These are phyloP conservation scores for Staphylotrichum longicolle DNA, from an alignment of 495 filamentous ascomycete genomes.

Conservation along the genomic window DNA sequence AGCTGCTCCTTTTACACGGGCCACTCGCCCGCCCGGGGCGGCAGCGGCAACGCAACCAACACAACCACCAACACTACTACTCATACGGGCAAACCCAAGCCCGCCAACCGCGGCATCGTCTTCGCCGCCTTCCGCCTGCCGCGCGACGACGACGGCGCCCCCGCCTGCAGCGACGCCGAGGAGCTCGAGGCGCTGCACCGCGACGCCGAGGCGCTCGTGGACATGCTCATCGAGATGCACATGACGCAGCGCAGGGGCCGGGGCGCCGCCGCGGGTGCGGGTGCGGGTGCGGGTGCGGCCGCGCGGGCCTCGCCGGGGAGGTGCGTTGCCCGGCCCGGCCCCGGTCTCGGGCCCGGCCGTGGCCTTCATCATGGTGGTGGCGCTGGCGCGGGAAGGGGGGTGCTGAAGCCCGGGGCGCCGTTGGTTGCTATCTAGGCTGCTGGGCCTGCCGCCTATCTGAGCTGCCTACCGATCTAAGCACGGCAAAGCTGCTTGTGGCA, in stretches of 20 bases:
- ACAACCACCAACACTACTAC: not conserved
- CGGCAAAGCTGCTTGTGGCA: no score
- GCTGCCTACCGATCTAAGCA: no score
- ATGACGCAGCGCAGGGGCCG: conserved; percentile 20
- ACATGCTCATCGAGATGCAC: conserved; percentile 36
- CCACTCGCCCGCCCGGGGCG: conserved; percentile 22
- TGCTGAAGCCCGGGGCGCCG: not conserved
- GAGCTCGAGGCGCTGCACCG: conserved; percentile 31
- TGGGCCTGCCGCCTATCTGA: no score
- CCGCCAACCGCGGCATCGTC: conserved; percentile 40
- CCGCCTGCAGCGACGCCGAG: conserved; percentile 12
- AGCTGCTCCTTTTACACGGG: conserved; percentile 42
- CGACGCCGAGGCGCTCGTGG: conserved; percentile 40
- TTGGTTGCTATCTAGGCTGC: conserved; percentile 6
- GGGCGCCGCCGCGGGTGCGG: not conserved
- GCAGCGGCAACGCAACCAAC: conserved; percentile 1
- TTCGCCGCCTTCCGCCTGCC: conserved; percentile 43
- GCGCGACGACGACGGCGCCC: conserved; percentile 20
- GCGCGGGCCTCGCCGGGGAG: not conserved
- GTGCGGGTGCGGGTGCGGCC: no score
- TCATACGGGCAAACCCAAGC: conserved; percentile 5
- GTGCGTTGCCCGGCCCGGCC: not conserved
- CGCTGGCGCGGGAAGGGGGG: not conserved
- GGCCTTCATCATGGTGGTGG: no score
- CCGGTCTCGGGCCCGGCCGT: no score